phyloP scores from a whole-genome alignment of 176 grass and related monocot species.

The Zizania latifolia region DNA sequence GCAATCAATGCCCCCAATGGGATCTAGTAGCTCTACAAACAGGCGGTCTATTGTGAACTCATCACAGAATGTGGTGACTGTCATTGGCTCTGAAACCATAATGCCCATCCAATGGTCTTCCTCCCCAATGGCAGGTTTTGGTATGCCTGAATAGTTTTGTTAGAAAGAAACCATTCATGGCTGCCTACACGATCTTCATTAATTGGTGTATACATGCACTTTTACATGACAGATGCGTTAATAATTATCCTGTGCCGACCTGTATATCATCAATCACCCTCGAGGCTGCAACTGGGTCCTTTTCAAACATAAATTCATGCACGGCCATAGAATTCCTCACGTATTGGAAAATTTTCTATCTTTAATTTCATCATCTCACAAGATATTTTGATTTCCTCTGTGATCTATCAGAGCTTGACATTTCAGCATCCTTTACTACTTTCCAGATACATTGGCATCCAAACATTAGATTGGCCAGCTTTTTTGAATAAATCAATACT shows the following conservation, averaged over 20 bases:
- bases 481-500: not conserved
- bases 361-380: not conserved
- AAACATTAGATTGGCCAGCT: not conserved
- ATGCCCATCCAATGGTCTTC: constrained; percentile 21
- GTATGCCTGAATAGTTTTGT: constrained; percentile 32
- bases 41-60: constrained; percentile 31
- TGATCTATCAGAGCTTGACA: not conserved
- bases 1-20: constrained; percentile 1
- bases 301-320: not conserved
- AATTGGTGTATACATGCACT: not conserved
- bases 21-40: constrained; percentile 38
- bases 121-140: constrained; percentile 39
- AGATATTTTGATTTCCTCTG: not conserved
- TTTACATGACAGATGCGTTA: not conserved
- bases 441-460: not conserved
- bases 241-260: not conserved
- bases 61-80: constrained; percentile 17
- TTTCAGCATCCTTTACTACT: too few species aligned
- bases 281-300: not conserved
- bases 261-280: not conserved
- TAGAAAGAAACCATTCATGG: constrained; percentile 4
- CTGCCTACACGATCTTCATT: not conserved
- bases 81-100: constrained; percentile 20
- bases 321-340: not conserved
- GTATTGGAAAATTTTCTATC: not conserved